A percentile compares a stretch with the other conserved stretches of the same genome.
Conservation (phyloP, 352 stramenopile species). For the Thalassiosira livingstoniorum region DNA sequence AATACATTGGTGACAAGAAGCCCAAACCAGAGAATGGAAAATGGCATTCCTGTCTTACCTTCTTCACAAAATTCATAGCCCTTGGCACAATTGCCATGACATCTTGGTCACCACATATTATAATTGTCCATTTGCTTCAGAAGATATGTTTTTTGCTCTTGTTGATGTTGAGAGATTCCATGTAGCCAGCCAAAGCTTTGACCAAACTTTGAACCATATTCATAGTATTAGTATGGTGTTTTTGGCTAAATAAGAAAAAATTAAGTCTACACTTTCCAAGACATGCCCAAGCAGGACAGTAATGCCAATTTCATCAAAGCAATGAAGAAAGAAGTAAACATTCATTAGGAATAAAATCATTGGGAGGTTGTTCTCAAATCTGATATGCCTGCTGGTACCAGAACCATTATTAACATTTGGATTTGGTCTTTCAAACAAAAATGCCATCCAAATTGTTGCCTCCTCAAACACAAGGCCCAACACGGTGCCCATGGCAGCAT, state of each 20-base stretch:
- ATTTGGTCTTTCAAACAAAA: conserved; percentile 64
- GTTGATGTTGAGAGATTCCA: conserved; percentile 12
- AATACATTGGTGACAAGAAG: neutral
- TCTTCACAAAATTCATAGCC: neutral
- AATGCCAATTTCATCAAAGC: conserved; percentile 18
- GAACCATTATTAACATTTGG: conserved; percentile 18
- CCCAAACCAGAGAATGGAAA: no score
- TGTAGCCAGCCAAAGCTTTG: conserved; percentile 18
- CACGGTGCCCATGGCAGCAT: conserved; percentile 54
- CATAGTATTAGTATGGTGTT: conserved; percentile 18
- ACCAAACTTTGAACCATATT: conserved; percentile 30
- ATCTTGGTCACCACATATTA: neutral
- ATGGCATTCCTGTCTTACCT: neutral
- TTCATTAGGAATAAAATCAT: conserved; percentile 14
- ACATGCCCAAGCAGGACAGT: conserved; percentile 20
- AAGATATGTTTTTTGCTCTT: conserved; percentile 3
- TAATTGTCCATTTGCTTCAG: no score
- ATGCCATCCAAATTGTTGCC: conserved; percentile 49
- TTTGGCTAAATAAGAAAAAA: conserved; percentile 4
- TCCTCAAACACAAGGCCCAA: conserved; percentile 57
- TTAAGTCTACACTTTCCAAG: conserved; percentile 32
- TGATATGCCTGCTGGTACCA: conserved; percentile 8
- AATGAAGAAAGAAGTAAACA: conserved; percentile 8
- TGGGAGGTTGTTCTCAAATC: conserved; percentile 14
- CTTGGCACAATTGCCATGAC: neutral